These are phyloP conservation scores for Boletus fagicola DNA, from an alignment of 768 basidiomycete species.

Conservation along the genomic window DNA sequence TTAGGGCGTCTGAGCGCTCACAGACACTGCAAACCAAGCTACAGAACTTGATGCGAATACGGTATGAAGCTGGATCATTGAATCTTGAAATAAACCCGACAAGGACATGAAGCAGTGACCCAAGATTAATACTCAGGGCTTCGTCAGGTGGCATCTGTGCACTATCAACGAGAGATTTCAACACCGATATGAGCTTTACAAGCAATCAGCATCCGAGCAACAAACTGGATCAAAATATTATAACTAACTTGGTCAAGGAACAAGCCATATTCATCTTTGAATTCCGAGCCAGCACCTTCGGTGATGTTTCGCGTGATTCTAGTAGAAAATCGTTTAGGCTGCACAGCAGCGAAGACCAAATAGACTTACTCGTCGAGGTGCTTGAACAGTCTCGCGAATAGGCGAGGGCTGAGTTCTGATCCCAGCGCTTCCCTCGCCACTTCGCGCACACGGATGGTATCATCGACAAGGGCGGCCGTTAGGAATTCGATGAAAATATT, in stretches of 20 bases:
- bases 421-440: slow-evolving; percentile 79
- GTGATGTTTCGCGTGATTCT: slow-evolving; percentile 55
- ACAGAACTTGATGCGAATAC: slow-evolving; percentile 77
- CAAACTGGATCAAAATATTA: neutral
- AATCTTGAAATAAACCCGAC: slow-evolving; percentile 67
- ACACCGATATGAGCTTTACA: slow-evolving; percentile 64
- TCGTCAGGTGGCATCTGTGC: slow-evolving; percentile 57
- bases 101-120: slow-evolving; percentile 54
- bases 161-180: slow-evolving; percentile 79
- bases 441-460: slow-evolving; percentile 68
- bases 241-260: slow-evolving; percentile 71
- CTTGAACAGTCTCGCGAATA: slow-evolving; percentile 66
- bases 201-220: slow-evolving; percentile 11
- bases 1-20: slow-evolving; percentile 56
- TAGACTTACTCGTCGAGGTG: slow-evolving; percentile 69
- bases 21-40: slow-evolving; percentile 66
- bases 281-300: slow-evolving; percentile 44
- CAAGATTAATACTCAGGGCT: slow-evolving; percentile 61
- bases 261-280: slow-evolving; percentile 38
- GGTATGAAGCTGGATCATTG: slow-evolving; percentile 48
- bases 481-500: slow-evolving; percentile 65
- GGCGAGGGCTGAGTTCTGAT: slow-evolving; percentile 66
- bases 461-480: slow-evolving; percentile 65
- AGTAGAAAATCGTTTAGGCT: neutral
- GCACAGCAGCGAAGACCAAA: neutral